A percentile compares a stretch with the other conserved stretches of the same genome.
These are phyloP conservation scores for Neopestalotiopsis sp. DNA, from an alignment of 2,329 filamentous ascomycete species.

Conservation along the genomic window DNA sequence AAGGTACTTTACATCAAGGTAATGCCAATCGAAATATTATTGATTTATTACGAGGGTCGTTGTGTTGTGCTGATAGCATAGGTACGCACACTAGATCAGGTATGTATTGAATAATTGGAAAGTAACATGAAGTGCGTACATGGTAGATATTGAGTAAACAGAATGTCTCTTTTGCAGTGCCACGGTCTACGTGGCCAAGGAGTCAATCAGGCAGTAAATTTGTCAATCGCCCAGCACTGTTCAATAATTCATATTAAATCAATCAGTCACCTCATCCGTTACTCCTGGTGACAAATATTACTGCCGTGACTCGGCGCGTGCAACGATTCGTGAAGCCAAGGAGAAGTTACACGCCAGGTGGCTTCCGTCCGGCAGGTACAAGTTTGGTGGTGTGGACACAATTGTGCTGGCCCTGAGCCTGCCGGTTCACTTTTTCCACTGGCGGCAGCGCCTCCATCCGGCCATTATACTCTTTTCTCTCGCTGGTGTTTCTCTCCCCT, in stretches of 20 bases:
- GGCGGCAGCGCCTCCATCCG: not conserved
- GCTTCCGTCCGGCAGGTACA: not conserved
- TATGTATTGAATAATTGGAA: too few relatives aligned
- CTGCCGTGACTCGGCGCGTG: conserved; percentile 15
- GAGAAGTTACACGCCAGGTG: conserved; percentile 5
- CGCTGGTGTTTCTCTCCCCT: not conserved
- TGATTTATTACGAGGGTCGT: not conserved
- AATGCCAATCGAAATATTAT: not conserved
- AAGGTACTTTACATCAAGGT: not conserved
- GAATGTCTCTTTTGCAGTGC: not conserved
- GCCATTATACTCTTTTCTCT: not conserved
- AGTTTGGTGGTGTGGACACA: not conserved
- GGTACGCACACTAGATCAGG: too few relatives aligned
- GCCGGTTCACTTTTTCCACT: not conserved
- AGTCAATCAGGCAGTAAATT: not conserved
- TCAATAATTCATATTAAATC: not conserved
- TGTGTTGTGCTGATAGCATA: not conserved
- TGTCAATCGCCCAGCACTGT: too few relatives aligned
- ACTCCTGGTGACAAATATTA: not conserved
- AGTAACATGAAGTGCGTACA: not conserved
- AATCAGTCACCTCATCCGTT: not conserved
- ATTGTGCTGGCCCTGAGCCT: not conserved
- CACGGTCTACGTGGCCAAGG: not conserved
- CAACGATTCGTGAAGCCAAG: not conserved
- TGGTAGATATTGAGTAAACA: not conserved